Percentiles rank a stretch among this genome's conserved stretches.
Evolutionary conservation across 176 grass and related monocot genomes (phyloP).

Genomic region (Pontederia paniculata): DNA sequence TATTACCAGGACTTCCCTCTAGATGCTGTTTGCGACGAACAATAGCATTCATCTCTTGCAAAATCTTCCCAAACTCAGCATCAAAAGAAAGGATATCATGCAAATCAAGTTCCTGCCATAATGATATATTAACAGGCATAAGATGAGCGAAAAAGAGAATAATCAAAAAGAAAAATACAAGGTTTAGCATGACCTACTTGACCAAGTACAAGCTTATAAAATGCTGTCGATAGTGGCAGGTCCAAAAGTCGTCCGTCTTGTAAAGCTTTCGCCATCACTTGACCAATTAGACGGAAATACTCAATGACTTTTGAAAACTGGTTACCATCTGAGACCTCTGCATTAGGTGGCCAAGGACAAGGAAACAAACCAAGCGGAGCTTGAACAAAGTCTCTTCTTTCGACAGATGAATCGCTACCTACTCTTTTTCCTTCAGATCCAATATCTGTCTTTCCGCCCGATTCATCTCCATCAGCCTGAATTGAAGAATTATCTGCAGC

Average conservation of each 20-base stretch:
- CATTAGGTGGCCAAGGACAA: constrained; percentile 48
- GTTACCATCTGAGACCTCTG: constrained; percentile 45
- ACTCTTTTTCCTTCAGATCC: constrained; percentile 20
- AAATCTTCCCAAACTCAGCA: constrained; percentile 53
- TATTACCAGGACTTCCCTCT: constrained; percentile 27
- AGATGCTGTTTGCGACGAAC: constrained; percentile 47
- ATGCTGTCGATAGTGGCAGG: constrained; percentile 62
- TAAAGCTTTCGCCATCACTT: constrained; percentile 73
- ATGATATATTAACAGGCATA: background rate
- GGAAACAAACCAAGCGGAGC: constrained; percentile 77
- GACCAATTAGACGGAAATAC: constrained; percentile 66
- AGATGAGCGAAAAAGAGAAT: background rate
- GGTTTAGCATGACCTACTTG: constrained; percentile 36
- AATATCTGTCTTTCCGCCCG: constrained; percentile 7
- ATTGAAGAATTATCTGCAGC: constrained; percentile 22
- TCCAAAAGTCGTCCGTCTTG: constrained; percentile 88
- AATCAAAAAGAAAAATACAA: background rate
- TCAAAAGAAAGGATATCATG: constrained; percentile 75
- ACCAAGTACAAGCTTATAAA: constrained; percentile 75
- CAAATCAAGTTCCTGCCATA: constrained; percentile 67
- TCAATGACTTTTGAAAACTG: constrained; percentile 62
- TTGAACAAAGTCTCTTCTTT: constrained; percentile 34
- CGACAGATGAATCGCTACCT: constrained; percentile 12
- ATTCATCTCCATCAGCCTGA: constrained; percentile 33
- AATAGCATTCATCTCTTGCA: constrained; percentile 75